Percentiles rank a stretch among this genome's conserved stretches.
Conservation (phyloP, 1,284 basidiomycete genomes). For the Marasmius tenuissimus region DNA sequence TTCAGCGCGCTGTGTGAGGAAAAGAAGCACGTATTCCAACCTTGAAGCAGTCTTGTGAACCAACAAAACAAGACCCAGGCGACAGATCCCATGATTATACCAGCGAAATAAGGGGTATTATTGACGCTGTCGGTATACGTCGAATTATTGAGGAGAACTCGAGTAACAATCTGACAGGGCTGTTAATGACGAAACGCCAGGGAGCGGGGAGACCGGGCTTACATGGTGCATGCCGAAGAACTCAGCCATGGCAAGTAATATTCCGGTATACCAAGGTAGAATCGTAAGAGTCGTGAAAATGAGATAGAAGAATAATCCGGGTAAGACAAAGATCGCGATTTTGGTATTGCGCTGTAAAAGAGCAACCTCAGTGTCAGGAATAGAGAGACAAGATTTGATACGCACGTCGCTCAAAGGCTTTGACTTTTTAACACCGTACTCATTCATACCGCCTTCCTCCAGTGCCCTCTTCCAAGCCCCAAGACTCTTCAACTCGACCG, state of each 20-base stretch:
- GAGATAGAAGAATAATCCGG: slow-evolving; percentile 76
- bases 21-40: slow-evolving; percentile 38
- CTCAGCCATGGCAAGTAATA: slow-evolving; percentile 79
- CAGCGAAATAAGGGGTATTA: slow-evolving; percentile 87
- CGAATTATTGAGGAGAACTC: slow-evolving; percentile 76
- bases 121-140: slow-evolving; percentile 78
- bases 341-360: slow-evolving; percentile 70
- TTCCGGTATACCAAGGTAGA: slow-evolving; percentile 88
- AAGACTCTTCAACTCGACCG: slow-evolving; percentile 87
- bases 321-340: slow-evolving; percentile 79
- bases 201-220: slow-evolving; percentile 25
- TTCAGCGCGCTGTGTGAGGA: slow-evolving; percentile 1
- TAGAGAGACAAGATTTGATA: neutral
- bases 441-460: slow-evolving; percentile 81
- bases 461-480: slow-evolving; percentile 87
- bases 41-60: slow-evolving; percentile 71
- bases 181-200: slow-evolving; percentile 16
- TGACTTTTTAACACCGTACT: slow-evolving; percentile 69
- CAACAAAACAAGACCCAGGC: slow-evolving; percentile 88
- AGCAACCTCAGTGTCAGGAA: slow-evolving; percentile 7
- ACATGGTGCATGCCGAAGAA: slow-evolving; percentile 95
- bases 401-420: slow-evolving; percentile 73
- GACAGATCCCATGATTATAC: slow-evolving; percentile 86
- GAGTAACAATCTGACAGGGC: slow-evolving; percentile 68
- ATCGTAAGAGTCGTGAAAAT: slow-evolving; percentile 83